A percentile compares a stretch with the other conserved stretches of the same genome.
These are phyloP conservation scores for Syncephalastrum monosporum DNA, from an alignment of 371 early-diverging fungal genomes.

Conservation along the genomic window DNA sequence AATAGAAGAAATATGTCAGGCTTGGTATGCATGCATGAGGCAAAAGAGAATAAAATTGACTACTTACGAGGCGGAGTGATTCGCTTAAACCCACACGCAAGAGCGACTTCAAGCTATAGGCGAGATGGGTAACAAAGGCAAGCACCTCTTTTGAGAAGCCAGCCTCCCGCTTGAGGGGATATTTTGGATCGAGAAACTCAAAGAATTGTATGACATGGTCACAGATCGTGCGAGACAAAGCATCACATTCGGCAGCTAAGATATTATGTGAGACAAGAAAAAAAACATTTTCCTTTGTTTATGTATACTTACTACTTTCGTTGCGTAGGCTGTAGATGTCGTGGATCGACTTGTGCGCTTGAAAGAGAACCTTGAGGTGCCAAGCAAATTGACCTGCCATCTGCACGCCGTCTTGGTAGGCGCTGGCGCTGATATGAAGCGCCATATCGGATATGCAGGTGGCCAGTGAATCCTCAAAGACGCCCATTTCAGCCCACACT, in stretches of 20 bases:
- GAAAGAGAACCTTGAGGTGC: conserved; percentile 85
- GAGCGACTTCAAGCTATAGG: conserved; percentile 82
- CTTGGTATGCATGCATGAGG: conserved; percentile 64
- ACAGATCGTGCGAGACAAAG: conserved; percentile 10
- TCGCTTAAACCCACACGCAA: conserved; percentile 82
- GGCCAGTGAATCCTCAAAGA: conserved; percentile 81
- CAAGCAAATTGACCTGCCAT: conserved; percentile 83
- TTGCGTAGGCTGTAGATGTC: conserved; percentile 2
- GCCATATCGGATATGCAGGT: conserved; percentile 92
- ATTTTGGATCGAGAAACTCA: conserved; percentile 59
- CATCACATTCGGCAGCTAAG: conserved; percentile 10
- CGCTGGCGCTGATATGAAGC: conserved; percentile 77
- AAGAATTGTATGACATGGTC: conserved; percentile 80
- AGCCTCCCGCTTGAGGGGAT: conserved; percentile 39
- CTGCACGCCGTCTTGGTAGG: conserved; percentile 72
- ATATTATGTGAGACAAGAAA: not conserved
- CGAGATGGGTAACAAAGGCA: conserved; percentile 81
- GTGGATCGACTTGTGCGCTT: conserved; percentile 66
- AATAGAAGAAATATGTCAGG: not conserved
- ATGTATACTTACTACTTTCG: conserved; percentile 3
- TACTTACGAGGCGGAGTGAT: conserved; percentile 65
- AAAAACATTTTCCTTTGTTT: not conserved
- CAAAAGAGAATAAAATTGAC: conserved; percentile 69
- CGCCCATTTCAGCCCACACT: conserved; percentile 15
- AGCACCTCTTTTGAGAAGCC: conserved; percentile 77